A percentile compares a stretch with the other conserved stretches of the same genome.
phyloP scores from a whole-genome alignment of 2,329 filamentous ascomycete genomes.

The Cadophora gregata region DNA sequence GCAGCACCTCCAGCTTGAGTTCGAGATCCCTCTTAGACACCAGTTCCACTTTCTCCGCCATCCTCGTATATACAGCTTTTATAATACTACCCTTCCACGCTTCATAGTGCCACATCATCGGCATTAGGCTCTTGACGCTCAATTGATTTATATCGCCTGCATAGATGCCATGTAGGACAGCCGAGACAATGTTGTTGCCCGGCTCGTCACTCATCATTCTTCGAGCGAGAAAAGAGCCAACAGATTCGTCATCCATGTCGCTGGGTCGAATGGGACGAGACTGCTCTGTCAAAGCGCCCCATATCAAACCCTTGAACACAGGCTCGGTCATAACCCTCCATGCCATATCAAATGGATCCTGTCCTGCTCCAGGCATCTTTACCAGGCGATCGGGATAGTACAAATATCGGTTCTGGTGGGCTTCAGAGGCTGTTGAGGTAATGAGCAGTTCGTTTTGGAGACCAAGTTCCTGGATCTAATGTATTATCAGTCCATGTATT shows the following conservation, averaged over 20 bases:
- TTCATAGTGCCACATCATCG: slow-evolving; percentile 38
- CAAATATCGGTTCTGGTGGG: slow-evolving; percentile 73
- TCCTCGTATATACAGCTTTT: slow-evolving; percentile 14
- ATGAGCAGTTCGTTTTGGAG: slow-evolving; percentile 62
- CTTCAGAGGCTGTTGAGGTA: slow-evolving; percentile 56
- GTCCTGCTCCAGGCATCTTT: slow-evolving; percentile 57
- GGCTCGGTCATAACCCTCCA: slow-evolving; percentile 56
- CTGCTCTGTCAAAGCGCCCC: slow-evolving; percentile 40
- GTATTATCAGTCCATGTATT: slow-evolving; percentile 14
- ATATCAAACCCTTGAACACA: slow-evolving; percentile 54
- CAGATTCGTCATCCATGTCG: slow-evolving; percentile 66
- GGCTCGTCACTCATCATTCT: slow-evolving; percentile 58
- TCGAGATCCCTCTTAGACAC: slow-evolving; percentile 11
- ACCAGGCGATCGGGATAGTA: slow-evolving; percentile 89
- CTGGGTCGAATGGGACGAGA: slow-evolving; percentile 43
- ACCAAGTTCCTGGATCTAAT: slow-evolving; percentile 62
- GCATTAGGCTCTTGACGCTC: slow-evolving; percentile 68
- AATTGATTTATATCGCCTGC: slow-evolving; percentile 86
- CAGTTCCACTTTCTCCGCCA: slow-evolving; percentile 1
- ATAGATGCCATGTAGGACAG: slow-evolving; percentile 85
- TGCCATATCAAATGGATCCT: slow-evolving; percentile 43
- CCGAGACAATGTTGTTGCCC: slow-evolving; percentile 77
- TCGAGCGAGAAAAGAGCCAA: slow-evolving; percentile 69
- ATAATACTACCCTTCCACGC: slow-evolving; percentile 28
- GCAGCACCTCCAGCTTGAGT: slow-evolving; percentile 20